A percentile compares a stretch with the other conserved stretches of the same genome.
These are phyloP conservation scores for Leccinum subgranulosum DNA, from an alignment of 768 basidiomycete species.

Conservation along the genomic window DNA sequence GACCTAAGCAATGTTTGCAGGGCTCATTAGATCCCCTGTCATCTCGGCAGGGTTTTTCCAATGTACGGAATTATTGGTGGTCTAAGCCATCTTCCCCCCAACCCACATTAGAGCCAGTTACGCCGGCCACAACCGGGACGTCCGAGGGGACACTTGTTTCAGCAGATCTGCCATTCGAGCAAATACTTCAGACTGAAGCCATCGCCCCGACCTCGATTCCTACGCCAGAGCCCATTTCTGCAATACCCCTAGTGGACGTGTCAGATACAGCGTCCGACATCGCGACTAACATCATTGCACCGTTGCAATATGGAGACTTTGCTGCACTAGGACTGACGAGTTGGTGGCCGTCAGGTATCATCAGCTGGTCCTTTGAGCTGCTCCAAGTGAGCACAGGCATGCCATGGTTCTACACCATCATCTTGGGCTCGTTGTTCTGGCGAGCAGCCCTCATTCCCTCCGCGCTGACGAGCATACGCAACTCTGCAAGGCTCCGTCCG, in stretches of 20 bases:
- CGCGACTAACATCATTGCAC: constrained; percentile 32
- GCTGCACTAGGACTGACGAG: constrained; percentile 60
- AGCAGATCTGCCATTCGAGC: not conserved
- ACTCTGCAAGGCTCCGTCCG: constrained; percentile 41
- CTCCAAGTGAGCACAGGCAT: constrained; percentile 67
- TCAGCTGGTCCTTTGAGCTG: constrained; percentile 61
- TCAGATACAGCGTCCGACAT: constrained; percentile 12
- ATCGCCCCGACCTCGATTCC: not conserved
- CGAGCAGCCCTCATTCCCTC: constrained; percentile 60
- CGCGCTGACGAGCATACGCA: constrained; percentile 52
- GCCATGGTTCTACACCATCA: constrained; percentile 84
- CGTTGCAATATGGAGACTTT: constrained; percentile 71
- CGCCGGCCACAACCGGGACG: not conserved
- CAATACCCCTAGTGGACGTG: constrained; percentile 6
- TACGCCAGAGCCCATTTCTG: constrained; percentile 6
- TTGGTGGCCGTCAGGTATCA: constrained; percentile 67
- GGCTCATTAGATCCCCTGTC: not conserved
- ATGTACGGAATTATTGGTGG: constrained; percentile 33
- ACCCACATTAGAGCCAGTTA: constrained; percentile 4
- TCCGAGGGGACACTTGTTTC: not conserved
- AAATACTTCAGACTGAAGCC: not conserved
- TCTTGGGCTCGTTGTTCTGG: constrained; percentile 60
- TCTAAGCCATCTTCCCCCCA: constrained; percentile 20
- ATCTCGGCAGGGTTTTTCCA: constrained; percentile 10
- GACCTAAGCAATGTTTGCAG: constrained; percentile 11